phyloP scores from a whole-genome alignment of 768 basidiomycete species.

The Amanita molliuscula region DNA sequence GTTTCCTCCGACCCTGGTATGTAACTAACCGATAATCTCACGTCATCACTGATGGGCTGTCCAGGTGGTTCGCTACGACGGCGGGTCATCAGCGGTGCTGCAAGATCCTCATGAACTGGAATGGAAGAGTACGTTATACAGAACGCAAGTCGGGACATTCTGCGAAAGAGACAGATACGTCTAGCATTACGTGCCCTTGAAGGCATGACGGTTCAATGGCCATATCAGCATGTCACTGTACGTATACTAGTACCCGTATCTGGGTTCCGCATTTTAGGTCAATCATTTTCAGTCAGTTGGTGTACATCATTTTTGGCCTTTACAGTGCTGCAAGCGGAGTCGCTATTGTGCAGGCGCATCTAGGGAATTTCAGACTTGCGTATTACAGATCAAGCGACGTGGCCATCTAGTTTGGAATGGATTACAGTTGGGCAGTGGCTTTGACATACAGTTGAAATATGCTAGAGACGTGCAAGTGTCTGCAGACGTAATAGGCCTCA shows the following conservation, averaged over 20 bases:
- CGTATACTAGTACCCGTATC: conserved; percentile 10
- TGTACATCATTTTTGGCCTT: conserved; percentile 26
- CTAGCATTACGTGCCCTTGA: conserved; percentile 58
- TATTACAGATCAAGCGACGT: conserved; percentile 39
- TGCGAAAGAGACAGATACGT: conserved; percentile 43
- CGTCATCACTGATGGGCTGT: neutral
- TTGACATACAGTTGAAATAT: conserved; percentile 51
- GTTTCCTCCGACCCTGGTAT: conserved; percentile 62
- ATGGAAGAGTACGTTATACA: conserved; percentile 51
- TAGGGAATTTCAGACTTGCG: conserved; percentile 32
- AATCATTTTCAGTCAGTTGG: conserved; percentile 33
- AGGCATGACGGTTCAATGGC: conserved; percentile 50
- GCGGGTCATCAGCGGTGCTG: conserved; percentile 40
- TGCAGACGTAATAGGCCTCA: conserved; percentile 49
- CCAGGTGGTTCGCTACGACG: conserved; percentile 64
- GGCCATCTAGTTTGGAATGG: conserved; percentile 44
- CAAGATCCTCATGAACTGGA: conserved; percentile 40
- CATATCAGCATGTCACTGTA: conserved; percentile 50
- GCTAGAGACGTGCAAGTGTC: conserved; percentile 36
- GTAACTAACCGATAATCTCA: conserved; percentile 11
- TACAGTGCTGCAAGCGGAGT: conserved; percentile 32
- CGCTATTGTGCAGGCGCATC: conserved; percentile 44
- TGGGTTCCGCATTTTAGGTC: neutral
- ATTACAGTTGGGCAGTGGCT: conserved; percentile 57
- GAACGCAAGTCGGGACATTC: conserved; percentile 42